phyloP scores from a whole-genome alignment of 139 green algal species.

The Coccomyxa sp. region DNA sequence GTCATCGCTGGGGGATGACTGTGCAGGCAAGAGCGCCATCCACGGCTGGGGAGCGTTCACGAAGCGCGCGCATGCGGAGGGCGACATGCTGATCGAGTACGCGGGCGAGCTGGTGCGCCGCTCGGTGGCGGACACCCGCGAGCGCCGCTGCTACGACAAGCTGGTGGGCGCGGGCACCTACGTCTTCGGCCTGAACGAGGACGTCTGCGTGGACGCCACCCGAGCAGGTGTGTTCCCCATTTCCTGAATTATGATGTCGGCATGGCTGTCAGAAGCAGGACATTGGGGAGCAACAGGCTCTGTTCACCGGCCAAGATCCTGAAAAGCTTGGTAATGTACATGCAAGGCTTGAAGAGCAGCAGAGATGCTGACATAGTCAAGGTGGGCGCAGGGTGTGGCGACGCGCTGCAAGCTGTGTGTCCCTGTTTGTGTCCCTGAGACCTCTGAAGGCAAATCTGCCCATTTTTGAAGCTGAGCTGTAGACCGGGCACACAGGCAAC shows the following conservation, averaged over 20 bases:
- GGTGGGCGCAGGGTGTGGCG: no score
- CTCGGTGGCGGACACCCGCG: constrained; percentile 51
- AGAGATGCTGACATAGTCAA: not conserved
- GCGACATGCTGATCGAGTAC: constrained; percentile 73
- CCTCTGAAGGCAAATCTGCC: not conserved
- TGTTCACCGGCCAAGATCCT: no score
- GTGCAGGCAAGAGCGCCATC: constrained; percentile 72
- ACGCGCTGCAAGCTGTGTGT: not conserved
- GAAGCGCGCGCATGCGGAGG: constrained; percentile 38
- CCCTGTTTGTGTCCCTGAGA: no score
- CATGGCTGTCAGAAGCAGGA: not conserved
- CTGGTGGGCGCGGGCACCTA: constrained; percentile 85
- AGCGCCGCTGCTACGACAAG: constrained; percentile 61
- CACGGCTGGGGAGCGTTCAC: constrained; percentile 78
- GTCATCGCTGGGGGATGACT: no score
- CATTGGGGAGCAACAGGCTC: no score
- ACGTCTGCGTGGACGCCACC: constrained; percentile 62
- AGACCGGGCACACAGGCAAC: constrained; percentile 40
- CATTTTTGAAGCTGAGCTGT: not conserved
- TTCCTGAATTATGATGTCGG: not conserved
- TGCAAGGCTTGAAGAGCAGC: not conserved
- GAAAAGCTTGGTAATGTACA: not conserved
- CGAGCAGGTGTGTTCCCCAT: constrained; percentile 33
- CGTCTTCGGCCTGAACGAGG: constrained; percentile 66
- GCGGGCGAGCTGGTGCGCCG: constrained; percentile 53